Conservation (phyloP, 2,329 filamentous ascomycete genomes). For the Hypoxylon sp. region DNA sequence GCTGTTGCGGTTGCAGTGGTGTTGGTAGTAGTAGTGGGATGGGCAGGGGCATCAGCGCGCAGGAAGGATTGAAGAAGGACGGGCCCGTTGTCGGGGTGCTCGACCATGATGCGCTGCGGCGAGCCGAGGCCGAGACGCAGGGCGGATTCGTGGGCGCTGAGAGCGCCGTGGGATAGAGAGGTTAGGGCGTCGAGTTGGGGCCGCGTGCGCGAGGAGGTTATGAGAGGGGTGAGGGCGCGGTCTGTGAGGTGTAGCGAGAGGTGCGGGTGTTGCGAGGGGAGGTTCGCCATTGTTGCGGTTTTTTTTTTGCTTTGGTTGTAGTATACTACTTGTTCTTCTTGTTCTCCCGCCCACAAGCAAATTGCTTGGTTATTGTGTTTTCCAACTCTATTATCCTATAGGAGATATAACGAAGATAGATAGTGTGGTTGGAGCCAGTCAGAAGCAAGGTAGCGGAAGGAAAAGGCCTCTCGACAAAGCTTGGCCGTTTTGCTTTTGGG, state of each 20-base stretch:
- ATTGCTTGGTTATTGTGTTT: too few relatives aligned
- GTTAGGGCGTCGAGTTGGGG: conserved; percentile 66
- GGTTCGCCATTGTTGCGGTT: conserved; percentile 58
- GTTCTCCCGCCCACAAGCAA: background rate
- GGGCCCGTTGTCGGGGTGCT: conserved; percentile 61
- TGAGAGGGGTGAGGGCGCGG: conserved; percentile 69
- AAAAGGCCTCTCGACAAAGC: background rate
- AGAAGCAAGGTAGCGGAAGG: background rate
- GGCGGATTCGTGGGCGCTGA: conserved; percentile 68
- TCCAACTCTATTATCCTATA: background rate
- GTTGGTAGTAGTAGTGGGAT: conserved; percentile 6
- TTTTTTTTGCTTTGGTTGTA: background rate
- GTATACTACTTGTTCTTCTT: conserved; percentile 13
- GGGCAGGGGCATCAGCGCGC: conserved; percentile 32
- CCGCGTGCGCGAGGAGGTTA: conserved; percentile 66
- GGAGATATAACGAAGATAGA: background rate
- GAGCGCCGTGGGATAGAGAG: conserved; percentile 66
- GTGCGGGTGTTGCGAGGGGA: conserved; percentile 65
- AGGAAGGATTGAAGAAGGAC: conserved; percentile 54
- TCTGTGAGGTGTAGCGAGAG: conserved; percentile 72
- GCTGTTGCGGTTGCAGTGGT: conserved; percentile 18
- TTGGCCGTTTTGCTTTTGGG: background rate
- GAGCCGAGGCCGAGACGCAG: conserved; percentile 67
- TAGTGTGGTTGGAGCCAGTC: background rate
- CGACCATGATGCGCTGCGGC: conserved; percentile 72